Conservation (phyloP, 805 yeast species). For the Saccharomycopsis guyanensis region DNA sequence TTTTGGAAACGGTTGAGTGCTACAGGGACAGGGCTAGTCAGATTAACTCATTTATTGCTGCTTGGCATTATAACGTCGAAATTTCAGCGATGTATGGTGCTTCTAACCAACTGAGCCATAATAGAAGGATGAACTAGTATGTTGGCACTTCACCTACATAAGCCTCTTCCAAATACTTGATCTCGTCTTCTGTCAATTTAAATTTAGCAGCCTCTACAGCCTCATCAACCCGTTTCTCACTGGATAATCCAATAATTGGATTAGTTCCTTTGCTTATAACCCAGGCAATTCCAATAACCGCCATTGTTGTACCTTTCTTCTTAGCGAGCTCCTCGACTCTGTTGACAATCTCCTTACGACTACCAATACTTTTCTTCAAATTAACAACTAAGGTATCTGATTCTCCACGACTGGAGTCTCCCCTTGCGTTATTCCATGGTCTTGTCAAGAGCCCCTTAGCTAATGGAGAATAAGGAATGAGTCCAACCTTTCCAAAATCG, state of each 20-base stretch:
- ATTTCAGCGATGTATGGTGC: too few species aligned
- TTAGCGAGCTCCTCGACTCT: conserved; percentile 51
- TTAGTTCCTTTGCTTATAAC: conserved; percentile 39
- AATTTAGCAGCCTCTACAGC: conserved; percentile 37
- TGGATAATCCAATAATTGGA: conserved; percentile 53
- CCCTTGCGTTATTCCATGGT: conserved; percentile 27
- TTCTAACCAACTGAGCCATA: too few species aligned
- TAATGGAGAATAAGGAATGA: conserved; percentile 56
- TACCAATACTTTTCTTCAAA: conserved; percentile 15
- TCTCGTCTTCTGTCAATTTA: conserved; percentile 27
- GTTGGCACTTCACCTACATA: too few species aligned
- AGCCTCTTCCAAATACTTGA: conserved; percentile 13
- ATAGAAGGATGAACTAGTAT: too few species aligned
- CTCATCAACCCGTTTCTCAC: conserved; percentile 45
- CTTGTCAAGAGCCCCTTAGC: conserved; percentile 49
- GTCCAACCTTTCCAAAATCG: conserved; percentile 36
- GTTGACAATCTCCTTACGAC: conserved; percentile 29
- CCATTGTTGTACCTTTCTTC: conserved; percentile 43
- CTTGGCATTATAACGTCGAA: too few species aligned
- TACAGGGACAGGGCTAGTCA: too few species aligned
- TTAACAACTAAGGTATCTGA: neutral
- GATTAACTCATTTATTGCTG: too few species aligned
- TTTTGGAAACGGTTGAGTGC: too few species aligned
- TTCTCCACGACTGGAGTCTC: neutral
- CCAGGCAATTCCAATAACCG: conserved; percentile 50